Percentiles rank a stretch among this genome's conserved stretches.
Evolutionary conservation across 441 rosid genomes (phyloP).

Genomic region (Daphne laureola): DNA sequence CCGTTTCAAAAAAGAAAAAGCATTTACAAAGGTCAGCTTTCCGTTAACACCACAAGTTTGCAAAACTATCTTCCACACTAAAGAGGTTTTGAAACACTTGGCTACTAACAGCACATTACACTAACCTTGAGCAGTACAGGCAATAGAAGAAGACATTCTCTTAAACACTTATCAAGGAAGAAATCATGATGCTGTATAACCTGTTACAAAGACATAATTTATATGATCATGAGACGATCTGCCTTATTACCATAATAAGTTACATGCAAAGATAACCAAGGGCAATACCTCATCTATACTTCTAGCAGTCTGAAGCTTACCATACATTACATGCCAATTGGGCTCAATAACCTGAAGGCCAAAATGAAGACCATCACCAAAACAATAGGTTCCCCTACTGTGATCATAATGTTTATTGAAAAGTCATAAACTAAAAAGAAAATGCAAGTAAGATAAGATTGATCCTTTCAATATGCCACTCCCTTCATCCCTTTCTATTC

Average conservation of each 20-base stretch:
- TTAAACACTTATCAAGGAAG: slow-evolving; percentile 87
- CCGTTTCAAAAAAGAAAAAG: too few species aligned
- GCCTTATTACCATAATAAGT: too few species aligned
- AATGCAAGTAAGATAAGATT: too few species aligned
- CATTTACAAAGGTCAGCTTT: too few species aligned
- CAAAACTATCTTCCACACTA: too few species aligned
- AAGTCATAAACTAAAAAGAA: too few species aligned
- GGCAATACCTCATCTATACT: slow-evolving; percentile 79
- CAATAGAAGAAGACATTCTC: slow-evolving; percentile 94
- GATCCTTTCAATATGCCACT: too few species aligned
- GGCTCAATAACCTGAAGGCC: slow-evolving; percentile 90
- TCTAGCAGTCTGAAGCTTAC: slow-evolving; percentile 66
- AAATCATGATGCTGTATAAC: slow-evolving; percentile 83
- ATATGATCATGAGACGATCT: too few species aligned
- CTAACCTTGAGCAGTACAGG: slow-evolving; percentile 88
- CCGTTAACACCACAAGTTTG: too few species aligned
- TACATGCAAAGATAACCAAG: not conserved
- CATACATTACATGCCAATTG: slow-evolving; percentile 88
- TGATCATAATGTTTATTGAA: too few species aligned
- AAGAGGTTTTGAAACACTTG: too few species aligned
- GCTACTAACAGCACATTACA: not conserved
- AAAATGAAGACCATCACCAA: slow-evolving; percentile 9
- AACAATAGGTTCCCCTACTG: not conserved
- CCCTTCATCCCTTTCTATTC: too few species aligned
- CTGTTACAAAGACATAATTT: slow-evolving; percentile 35